These are phyloP conservation scores for Polyplosphaeria fusca DNA, from an alignment of 495 filamentous ascomycete species.

Conservation along the genomic window DNA sequence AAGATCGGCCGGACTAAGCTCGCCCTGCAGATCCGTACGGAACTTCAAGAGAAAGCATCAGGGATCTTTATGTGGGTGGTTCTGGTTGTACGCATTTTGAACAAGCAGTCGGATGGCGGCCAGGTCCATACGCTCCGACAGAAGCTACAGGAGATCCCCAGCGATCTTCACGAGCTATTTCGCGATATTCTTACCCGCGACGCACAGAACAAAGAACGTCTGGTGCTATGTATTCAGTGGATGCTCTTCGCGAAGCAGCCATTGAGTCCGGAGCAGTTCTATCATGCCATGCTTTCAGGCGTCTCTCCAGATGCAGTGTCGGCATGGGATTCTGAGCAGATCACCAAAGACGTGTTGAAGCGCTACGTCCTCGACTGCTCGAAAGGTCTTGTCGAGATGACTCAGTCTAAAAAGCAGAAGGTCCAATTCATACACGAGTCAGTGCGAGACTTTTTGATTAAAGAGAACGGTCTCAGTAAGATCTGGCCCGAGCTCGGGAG, in stretches of 20 bases:
- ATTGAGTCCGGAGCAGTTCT: slow-evolving; percentile 17
- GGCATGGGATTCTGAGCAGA: slow-evolving; percentile 7
- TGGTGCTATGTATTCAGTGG: slow-evolving; percentile 17
- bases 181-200: slow-evolving; percentile 12
- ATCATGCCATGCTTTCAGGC: slow-evolving; percentile 21
- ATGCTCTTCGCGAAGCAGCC: slow-evolving; percentile 21
- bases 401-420: slow-evolving; percentile 3
- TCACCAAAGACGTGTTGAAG: slow-evolving; percentile 9
- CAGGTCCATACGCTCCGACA: slow-evolving; percentile 3
- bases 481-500: slow-evolving; percentile 10
- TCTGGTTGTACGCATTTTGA: slow-evolving; percentile 26
- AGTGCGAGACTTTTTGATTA: slow-evolving; percentile 27
- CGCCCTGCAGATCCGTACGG: slow-evolving; percentile 6
- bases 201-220: neutral
- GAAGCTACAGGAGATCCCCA: slow-evolving; percentile 24
- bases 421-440: slow-evolving; percentile 33
- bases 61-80: slow-evolving; percentile 32
- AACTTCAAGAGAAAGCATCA: slow-evolving; percentile 9
- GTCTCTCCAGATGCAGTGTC: neutral
- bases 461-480: slow-evolving; percentile 9
- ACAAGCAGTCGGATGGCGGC: slow-evolving; percentile 20
- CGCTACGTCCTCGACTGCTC: slow-evolving; percentile 13
- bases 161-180: slow-evolving; percentile 25
- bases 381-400: slow-evolving; percentile 17
- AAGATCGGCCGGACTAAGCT: slow-evolving; percentile 14